Base-by-base conservation (phyloP, 371 early-diverging fungal species). In the Apophysomyces trapeziformis region DNA sequence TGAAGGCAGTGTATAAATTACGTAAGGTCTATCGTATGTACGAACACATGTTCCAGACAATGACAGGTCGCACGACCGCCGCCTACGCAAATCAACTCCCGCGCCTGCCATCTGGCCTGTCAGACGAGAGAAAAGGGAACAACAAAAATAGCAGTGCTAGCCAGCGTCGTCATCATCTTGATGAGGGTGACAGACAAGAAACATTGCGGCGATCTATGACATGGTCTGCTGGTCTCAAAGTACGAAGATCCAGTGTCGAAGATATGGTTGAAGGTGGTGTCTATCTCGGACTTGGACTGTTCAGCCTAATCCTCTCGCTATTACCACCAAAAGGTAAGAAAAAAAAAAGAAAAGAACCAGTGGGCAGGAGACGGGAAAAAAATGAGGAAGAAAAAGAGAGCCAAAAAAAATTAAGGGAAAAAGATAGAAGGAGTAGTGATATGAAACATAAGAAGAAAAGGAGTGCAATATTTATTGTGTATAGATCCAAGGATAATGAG, bases 261-360 rank as follows among this genome's bases (percentile, higher is more conserved):
- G 47, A 45, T 12, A 60, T 46, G 18, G 35, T 65, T 16, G 59
- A 68, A 18, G 38, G 68, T 38, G 78, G 78, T 5, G 64, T 66
- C 7, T 74, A 62, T 56, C 72, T 77, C 65, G 78, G 78, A 7
- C 61, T 77, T 12, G 78, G 78, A 9, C 35, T 74, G 9, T 74
- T 77, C 58, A 58, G 66, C 16, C 47, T 77, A 9, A 66, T 74
- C 1, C 68, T 77, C 45, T 68, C 73, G 1, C 43, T 74, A 11
- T 35, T 74, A 16, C 78, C 78, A 2, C 45, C 64, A 3, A 77
- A 74, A 72, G 73, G 78, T 74, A 72, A 39, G 9, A 57, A 46
- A 11, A 39, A 44, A 26, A 47, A 47, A 21, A 50, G 21, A 5
- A 18, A 50, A 2, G 21, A 50, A 50, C 6, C 7, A 5, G n/a